A percentile compares a stretch with the other conserved stretches of the same genome.
Conservation (phyloP, 1,284 basidiomycete species). For the Trametes hirsuta region DNA sequence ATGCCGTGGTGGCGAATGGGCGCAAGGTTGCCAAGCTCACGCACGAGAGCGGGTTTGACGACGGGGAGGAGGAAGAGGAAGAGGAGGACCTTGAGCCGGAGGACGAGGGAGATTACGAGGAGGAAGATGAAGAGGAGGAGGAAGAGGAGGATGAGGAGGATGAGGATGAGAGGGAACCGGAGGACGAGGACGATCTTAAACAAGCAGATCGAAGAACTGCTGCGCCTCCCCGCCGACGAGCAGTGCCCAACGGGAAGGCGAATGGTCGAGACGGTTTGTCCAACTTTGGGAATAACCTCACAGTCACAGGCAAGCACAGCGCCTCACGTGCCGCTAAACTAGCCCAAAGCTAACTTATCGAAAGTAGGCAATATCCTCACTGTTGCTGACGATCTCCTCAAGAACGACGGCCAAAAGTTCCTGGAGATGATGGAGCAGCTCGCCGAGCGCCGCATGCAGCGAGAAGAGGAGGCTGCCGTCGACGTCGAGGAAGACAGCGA, state of each 20-base stretch:
- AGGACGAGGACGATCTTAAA: slow-evolving; percentile 35
- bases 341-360: slow-evolving; percentile 26
- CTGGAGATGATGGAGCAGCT: slow-evolving; percentile 99
- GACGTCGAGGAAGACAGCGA: slow-evolving; percentile 59
- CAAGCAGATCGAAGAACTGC: slow-evolving; percentile 29
- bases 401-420: slow-evolving; percentile 99
- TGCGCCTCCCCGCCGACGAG: slow-evolving; percentile 27
- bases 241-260: slow-evolving; percentile 30
- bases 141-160: slow-evolving; percentile 38
- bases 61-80: slow-evolving; percentile 40
- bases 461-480: slow-evolving; percentile 88
- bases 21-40: slow-evolving; percentile 48
- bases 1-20: slow-evolving; percentile 47
- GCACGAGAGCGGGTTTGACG: slow-evolving; percentile 65
- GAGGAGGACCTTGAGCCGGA: slow-evolving; percentile 44
- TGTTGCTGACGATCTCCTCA: slow-evolving; percentile 97
- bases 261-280: slow-evolving; percentile 31
- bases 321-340: neutral
- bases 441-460: slow-evolving; percentile 90
- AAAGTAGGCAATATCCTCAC: slow-evolving; percentile 89
- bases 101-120: slow-evolving; percentile 38
- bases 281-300: slow-evolving; percentile 37
- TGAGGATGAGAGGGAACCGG: slow-evolving; percentile 35
- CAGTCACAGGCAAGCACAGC: slow-evolving; percentile 36
- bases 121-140: slow-evolving; percentile 38